Evolutionary conservation across 2,329 filamentous ascomycete species (phyloP), one percentile per base, ranked within the genome.

Genomic region (Biscogniauxia marginata): DNA sequence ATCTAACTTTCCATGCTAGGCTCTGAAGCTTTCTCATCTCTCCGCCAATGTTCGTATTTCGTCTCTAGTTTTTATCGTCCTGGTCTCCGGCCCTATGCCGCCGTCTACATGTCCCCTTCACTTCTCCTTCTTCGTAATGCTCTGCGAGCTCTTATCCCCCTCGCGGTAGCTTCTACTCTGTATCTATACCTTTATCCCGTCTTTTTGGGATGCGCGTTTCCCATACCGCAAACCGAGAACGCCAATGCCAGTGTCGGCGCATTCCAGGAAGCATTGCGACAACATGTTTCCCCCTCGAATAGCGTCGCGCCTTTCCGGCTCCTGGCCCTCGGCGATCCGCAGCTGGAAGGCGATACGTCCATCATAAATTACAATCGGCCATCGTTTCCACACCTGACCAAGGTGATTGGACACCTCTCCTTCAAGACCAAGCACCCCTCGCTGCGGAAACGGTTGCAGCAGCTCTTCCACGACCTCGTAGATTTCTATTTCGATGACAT

Each of bases 141-240:
- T 72, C 74, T 85, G 72, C 77, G 80, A 68, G 66, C 84, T 50
- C 72, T 83, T 50, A 69, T 89, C 46, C 86, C 90, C 49, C 68
- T 93, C 69, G 87, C 89, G 56, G 66, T 93, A 68, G 74, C 84
- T 61, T 84, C 84, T 68, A 91, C 89, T 51, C 66, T 86, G 63
- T 96, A 93, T 75, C 81, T 98, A 52, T 97, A 97, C 76, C 78
- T 93, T 43, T 98, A 96, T 71, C 93, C 95, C 7, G 69, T 90
- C 64, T 88, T 96, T 68, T 82, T 85, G 63, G 83, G 84, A 67
- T 98, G 93, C 78, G 86, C 83, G 39, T 98, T 97, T 73, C 91
- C 93, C 9, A 71, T 77, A 62, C 80, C 77, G 34, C 76, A 58
- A 46, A 30, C 58, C 34, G 39, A 57, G 53, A 46, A 25, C 20